phyloP scores from a whole-genome alignment of 352 stramenopile species.

The Globisporangium polare region DNA sequence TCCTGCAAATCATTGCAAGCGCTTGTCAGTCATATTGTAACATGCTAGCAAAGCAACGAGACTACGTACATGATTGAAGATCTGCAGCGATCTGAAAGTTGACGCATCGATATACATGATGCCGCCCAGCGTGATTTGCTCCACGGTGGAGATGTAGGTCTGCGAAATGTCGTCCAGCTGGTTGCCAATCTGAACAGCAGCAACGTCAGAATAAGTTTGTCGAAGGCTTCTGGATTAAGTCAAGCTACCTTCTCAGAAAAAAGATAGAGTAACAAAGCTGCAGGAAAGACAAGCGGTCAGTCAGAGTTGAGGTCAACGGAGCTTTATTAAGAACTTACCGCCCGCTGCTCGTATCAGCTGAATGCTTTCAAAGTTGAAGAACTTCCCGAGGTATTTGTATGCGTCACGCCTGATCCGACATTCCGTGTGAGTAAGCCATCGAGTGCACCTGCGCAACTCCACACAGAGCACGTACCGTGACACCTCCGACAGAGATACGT shows the following conservation, averaged over 20 bases:
- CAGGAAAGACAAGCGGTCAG: conserved; percentile 1
- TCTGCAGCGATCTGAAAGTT: conserved; percentile 73
- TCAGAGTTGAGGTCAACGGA: neutral
- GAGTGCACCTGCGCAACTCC: neutral
- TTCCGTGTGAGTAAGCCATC: neutral
- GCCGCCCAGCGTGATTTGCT: conserved; percentile 64
- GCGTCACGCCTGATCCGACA: conserved; percentile 40
- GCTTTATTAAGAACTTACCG: conserved; percentile 26
- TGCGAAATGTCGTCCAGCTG: conserved; percentile 59
- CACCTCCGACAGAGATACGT: conserved; percentile 21
- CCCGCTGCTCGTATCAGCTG: conserved; percentile 73
- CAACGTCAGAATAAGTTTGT: neutral
- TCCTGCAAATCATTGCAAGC: conserved; percentile 35
- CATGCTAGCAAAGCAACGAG: neutral
- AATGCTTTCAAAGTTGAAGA: conserved; percentile 77
- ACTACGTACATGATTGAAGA: conserved; percentile 67
- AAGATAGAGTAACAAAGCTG: conserved; percentile 70
- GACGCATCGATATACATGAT: conserved; percentile 80
- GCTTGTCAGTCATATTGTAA: neutral
- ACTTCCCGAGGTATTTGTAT: conserved; percentile 63
- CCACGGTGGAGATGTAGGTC: conserved; percentile 54
- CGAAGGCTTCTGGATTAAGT: neutral
- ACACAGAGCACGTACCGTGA: conserved; percentile 15
- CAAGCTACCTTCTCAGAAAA: conserved; percentile 58
- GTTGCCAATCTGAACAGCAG: conserved; percentile 63